These are phyloP conservation scores for Apiotrichum akiyoshidainum DNA, from an alignment of 1,284 basidiomycete genomes.

Conservation along the genomic window DNA sequence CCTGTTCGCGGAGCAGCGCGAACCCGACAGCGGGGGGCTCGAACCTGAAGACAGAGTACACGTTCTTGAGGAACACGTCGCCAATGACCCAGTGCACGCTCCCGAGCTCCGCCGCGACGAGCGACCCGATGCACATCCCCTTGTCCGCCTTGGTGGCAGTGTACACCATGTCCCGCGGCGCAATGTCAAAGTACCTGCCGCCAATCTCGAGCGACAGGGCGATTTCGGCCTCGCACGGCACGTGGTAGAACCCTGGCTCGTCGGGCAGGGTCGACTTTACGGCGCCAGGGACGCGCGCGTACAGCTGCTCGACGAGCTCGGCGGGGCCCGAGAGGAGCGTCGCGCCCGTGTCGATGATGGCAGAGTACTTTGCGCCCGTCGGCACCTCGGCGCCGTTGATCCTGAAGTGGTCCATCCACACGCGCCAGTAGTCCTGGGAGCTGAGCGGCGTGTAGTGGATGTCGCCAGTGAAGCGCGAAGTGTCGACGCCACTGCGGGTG, in stretches of 20 bases:
- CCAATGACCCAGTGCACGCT: conserved; percentile 49
- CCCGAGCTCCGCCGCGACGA: conserved; percentile 22
- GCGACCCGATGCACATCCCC: conserved; percentile 1
- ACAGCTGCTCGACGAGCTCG: conserved; percentile 62
- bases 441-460: conserved; percentile 69
- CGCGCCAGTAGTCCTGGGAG: conserved; percentile 52
- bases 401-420: conserved; percentile 42
- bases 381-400: conserved; percentile 51
- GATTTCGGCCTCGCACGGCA: conserved; percentile 60
- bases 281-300: conserved; percentile 69
- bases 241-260: conserved; percentile 67
- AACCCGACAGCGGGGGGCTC: conserved; percentile 76
- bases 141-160: neutral
- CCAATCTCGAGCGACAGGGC: conserved; percentile 5
- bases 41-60: conserved; percentile 79
- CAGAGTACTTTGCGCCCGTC: conserved; percentile 29
- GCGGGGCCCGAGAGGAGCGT: conserved; percentile 82
- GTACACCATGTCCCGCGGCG: conserved; percentile 6
- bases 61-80: conserved; percentile 67
- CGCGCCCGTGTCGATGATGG: conserved; percentile 66
- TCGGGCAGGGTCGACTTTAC: conserved; percentile 60
- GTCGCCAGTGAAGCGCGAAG: conserved; percentile 67
- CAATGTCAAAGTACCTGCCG: conserved; percentile 6
- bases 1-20: conserved; percentile 52
- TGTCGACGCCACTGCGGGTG: conserved; percentile 50